phyloP scores from a whole-genome alignment of 352 stramenopile genomes.

The Lagenidium giganteum region DNA sequence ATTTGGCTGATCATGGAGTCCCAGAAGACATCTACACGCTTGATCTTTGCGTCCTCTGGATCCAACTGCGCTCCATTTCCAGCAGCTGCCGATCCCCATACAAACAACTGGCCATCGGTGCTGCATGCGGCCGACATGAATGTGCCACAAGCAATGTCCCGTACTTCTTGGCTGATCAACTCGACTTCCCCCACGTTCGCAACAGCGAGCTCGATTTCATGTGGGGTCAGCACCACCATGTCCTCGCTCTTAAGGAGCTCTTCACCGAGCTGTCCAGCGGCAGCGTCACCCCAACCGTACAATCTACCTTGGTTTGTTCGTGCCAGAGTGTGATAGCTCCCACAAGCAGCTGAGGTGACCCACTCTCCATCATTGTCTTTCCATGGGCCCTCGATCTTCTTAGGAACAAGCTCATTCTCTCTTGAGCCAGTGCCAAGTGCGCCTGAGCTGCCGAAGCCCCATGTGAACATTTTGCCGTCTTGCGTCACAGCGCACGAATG shows the following conservation, averaged over 20 bases:
- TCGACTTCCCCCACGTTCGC: constrained; percentile 7
- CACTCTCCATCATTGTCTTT: constrained; percentile 4
- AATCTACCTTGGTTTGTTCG: constrained; percentile 38
- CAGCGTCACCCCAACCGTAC: constrained; percentile 76
- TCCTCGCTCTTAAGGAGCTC: constrained; percentile 37
- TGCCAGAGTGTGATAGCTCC: constrained; percentile 71
- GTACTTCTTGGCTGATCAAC: constrained; percentile 19
- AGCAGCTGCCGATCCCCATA: constrained; percentile 67
- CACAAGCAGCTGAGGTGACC: constrained; percentile 49
- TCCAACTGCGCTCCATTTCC: constrained; percentile 59
- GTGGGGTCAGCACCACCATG: constrained; percentile 47
- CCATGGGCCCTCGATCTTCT: constrained; percentile 31
- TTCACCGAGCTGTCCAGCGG: constrained; percentile 60
- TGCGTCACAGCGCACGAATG: constrained; percentile 66
- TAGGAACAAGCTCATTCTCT: constrained; percentile 52
- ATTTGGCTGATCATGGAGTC: constrained; percentile 54
- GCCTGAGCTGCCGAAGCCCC: constrained; percentile 80
- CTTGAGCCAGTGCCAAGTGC: constrained; percentile 58
- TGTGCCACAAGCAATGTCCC: constrained; percentile 45
- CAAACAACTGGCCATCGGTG: constrained; percentile 49
- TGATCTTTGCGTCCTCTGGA: constrained; percentile 42
- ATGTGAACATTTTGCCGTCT: constrained; percentile 75
- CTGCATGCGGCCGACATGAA: constrained; percentile 58
- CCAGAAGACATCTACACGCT: constrained; percentile 26
- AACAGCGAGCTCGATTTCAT: constrained; percentile 32